Conservation (phyloP, 2,329 filamentous ascomycete genomes). For the Cyclaneusma minus region DNA sequence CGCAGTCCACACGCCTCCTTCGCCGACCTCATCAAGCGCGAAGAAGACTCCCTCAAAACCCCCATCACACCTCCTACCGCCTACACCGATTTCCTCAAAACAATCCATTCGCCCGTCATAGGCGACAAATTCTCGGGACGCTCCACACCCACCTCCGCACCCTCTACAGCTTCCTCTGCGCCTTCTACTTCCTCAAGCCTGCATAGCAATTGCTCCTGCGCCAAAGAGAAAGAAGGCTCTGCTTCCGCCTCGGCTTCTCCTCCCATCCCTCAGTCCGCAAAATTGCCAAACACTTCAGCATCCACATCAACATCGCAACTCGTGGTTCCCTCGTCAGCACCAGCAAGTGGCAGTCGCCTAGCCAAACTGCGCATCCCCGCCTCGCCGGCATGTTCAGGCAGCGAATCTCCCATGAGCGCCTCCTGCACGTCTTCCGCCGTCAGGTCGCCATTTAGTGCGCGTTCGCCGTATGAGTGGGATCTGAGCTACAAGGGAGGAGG, state of each 20-base stretch:
- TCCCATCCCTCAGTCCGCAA: slow-evolving; percentile 34
- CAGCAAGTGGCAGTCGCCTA: slow-evolving; percentile 35
- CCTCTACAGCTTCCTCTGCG: slow-evolving; percentile 20
- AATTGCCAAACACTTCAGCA: slow-evolving; percentile 38
- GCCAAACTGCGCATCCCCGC: slow-evolving; percentile 61
- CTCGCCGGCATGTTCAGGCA: slow-evolving; percentile 52
- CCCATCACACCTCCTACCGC: slow-evolving; percentile 82
- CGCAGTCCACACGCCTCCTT: slow-evolving; percentile 52
- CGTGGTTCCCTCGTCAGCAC: slow-evolving; percentile 44
- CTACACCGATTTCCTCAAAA: slow-evolving; percentile 86
- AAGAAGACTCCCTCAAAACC: slow-evolving; percentile 53
- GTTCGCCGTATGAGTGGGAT: slow-evolving; percentile 69
- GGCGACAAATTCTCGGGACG: slow-evolving; percentile 24
- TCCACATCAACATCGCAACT: slow-evolving; percentile 40
- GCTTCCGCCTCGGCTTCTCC: no score
- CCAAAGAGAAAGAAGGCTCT: slow-evolving; percentile 36
- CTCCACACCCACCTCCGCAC: slow-evolving; percentile 28
- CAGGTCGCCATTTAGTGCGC: slow-evolving; percentile 57
- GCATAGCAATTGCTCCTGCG: slow-evolving; percentile 40
- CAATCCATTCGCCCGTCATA: slow-evolving; percentile 34
- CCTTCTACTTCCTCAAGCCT: slow-evolving; percentile 18
- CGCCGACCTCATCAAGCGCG: slow-evolving; percentile 49
- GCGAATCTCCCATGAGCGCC: slow-evolving; percentile 56
- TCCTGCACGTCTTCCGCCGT: slow-evolving; percentile 25
- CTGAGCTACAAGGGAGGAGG: slow-evolving; percentile 53